Conservation (phyloP, 2,329 filamentous ascomycete species). For the Fusarium brachygibbosum region DNA sequence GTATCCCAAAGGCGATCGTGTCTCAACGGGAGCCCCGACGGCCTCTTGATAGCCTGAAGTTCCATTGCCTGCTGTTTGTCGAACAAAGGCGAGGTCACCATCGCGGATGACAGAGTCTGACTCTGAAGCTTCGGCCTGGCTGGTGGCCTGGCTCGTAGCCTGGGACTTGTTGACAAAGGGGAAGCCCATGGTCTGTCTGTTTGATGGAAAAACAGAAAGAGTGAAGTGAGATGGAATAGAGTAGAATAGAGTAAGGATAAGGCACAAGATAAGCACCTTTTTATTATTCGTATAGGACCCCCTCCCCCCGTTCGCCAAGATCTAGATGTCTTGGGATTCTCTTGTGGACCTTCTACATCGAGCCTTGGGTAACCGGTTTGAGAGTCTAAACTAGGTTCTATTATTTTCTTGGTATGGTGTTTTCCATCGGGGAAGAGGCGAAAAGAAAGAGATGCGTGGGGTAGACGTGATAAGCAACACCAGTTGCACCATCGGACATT, state of each 20-base stretch:
- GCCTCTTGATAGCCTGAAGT: constrained; percentile 69
- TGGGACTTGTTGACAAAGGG: background rate
- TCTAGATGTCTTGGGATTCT: background rate
- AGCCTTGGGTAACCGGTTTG: background rate
- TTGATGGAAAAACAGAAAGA: background rate
- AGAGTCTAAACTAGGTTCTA: background rate
- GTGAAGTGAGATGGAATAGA: background rate
- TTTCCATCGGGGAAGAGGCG: background rate
- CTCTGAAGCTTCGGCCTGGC: background rate
- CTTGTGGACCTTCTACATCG: background rate
- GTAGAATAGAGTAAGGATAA: background rate
- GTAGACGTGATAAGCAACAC: background rate
- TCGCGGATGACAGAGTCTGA: constrained; percentile 32
- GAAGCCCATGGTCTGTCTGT: background rate
- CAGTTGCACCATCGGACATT: background rate
- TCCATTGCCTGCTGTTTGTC: constrained; percentile 61
- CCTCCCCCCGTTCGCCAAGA: background rate
- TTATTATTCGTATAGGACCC: background rate
- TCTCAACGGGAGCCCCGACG: constrained; percentile 72
- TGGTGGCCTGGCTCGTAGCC: background rate
- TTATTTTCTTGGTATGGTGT: background rate
- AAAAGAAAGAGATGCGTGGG: background rate
- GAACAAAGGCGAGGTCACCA: constrained; percentile 39
- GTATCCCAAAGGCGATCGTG: constrained; percentile 70
- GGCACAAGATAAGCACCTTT: background rate